A percentile compares a stretch with the other conserved stretches of the same genome.
These are phyloP conservation scores for Metschnikowia peoriensis DNA, from an alignment of 805 yeast species.

Conservation along the genomic window DNA sequence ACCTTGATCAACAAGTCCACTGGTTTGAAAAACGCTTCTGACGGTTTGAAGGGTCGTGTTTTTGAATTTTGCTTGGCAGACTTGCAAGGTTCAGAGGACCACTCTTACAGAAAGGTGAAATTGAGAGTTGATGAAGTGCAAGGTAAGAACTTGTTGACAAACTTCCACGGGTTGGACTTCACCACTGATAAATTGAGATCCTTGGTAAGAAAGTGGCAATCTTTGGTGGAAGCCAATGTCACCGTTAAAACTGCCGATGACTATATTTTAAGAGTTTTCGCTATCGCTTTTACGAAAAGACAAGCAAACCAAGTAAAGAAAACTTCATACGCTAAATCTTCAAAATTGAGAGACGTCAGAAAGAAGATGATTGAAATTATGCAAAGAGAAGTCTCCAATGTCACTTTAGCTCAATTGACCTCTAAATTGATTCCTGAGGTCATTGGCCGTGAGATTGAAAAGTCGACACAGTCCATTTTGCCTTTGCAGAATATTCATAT, in stretches of 20 bases:
- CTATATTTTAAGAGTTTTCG: constrained; percentile 93
- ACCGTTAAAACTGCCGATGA: constrained; percentile 98
- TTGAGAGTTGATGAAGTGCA: constrained; percentile 99
- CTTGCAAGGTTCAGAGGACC: constrained; percentile 98
- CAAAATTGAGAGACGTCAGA: constrained; percentile 96
- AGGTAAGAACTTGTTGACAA: constrained; percentile 97
- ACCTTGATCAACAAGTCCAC: constrained; percentile 97
- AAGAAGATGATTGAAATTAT: constrained; percentile 95
- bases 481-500: constrained; percentile 98
- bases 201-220: constrained; percentile 98
- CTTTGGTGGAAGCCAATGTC: constrained; percentile 96
- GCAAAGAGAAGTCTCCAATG: constrained; percentile 93
- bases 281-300: constrained; percentile 98
- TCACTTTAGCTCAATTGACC: constrained; percentile 94
- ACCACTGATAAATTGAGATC: constrained; percentile 97
- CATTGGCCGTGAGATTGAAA: constrained; percentile 97
- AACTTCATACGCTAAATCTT: constrained; percentile 96
- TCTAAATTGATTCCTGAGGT: constrained; percentile 98
- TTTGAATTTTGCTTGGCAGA: constrained; percentile 95
- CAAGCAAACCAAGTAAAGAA: constrained; percentile 95
- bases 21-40: constrained; percentile 97
- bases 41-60: constrained; percentile 97
- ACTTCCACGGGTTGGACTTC: constrained; percentile 99
- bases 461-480: constrained; percentile 90
- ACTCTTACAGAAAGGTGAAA: constrained; percentile 95